These are phyloP conservation scores for Sarocladium strictum DNA, from an alignment of 2,329 filamentous ascomycete species.

Conservation along the genomic window DNA sequence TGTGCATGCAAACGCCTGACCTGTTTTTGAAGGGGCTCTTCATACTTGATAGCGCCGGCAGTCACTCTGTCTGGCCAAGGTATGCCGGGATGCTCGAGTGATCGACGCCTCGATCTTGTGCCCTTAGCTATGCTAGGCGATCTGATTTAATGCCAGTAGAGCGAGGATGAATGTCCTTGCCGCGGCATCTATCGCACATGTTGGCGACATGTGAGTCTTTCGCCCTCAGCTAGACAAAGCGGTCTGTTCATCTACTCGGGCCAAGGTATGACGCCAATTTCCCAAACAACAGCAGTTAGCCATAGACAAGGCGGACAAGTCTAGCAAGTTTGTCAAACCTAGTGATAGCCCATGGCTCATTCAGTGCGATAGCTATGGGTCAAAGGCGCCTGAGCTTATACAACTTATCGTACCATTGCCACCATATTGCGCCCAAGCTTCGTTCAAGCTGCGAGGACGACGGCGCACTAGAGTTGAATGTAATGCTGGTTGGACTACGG, in stretches of 20 bases:
- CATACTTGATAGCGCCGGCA: conserved; percentile 6
- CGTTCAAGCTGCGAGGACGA: too few relatives aligned
- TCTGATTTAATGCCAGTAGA: not conserved
- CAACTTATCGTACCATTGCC: too few relatives aligned
- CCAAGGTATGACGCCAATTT: not conserved
- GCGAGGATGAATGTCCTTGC: not conserved
- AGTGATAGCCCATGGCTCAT: too few relatives aligned
- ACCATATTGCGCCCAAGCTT: too few relatives aligned
- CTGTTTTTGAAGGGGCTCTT: not conserved
- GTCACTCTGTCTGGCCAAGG: not conserved
- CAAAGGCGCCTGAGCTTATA: too few relatives aligned
- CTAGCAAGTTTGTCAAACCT: not conserved
- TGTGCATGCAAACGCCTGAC: not conserved
- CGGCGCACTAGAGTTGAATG: too few relatives aligned
- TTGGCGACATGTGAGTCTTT: not conserved
- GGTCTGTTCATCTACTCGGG: not conserved
- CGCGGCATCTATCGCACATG: not conserved
- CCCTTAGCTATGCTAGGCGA: not conserved
- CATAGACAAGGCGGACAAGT: not conserved
- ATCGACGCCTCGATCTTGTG: not conserved
- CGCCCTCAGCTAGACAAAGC: not conserved
- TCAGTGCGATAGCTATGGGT: too few relatives aligned
- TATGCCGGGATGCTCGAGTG: not conserved
- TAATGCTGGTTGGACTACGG: too few relatives aligned
- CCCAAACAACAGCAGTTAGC: not conserved